A percentile compares a stretch with the other conserved stretches of the same genome.
Evolutionary conservation across 1,139 yeast genomes (phyloP).

Genomic region (Arxiozyma slooffiae): DNA sequence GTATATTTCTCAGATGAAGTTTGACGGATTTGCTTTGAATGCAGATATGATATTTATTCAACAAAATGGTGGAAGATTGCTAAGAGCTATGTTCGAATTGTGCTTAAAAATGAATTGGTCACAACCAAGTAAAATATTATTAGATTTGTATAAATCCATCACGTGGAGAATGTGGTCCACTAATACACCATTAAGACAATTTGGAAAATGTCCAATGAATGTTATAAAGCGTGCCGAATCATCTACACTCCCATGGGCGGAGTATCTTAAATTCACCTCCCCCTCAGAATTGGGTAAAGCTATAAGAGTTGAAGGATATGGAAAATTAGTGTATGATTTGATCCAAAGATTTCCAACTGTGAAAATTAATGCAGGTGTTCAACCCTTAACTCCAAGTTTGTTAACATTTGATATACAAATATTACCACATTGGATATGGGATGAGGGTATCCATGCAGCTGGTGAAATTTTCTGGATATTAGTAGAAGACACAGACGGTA

Average conservation of each 20-base stretch:
- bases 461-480: constrained; percentile 58
- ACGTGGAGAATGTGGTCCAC: constrained; percentile 78
- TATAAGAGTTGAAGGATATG: constrained; percentile 58
- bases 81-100: constrained; percentile 79
- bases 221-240: constrained; percentile 67
- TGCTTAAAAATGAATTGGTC: constrained; percentile 69
- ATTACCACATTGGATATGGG: constrained; percentile 72
- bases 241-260: constrained; percentile 74
- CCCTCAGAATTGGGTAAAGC: constrained; percentile 78
- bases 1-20: constrained; percentile 60
- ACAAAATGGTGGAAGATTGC: constrained; percentile 84
- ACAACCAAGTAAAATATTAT: constrained; percentile 43
- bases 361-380: constrained; percentile 47
- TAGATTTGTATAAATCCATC: constrained; percentile 69
- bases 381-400: constrained; percentile 67
- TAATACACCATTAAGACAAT: constrained; percentile 80
- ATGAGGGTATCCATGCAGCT: constrained; percentile 48
- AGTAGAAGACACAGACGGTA: constrained; percentile 83
- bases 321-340: constrained; percentile 51
- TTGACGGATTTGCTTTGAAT: constrained; percentile 85
- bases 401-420: constrained; percentile 58
- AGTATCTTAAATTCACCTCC: constrained; percentile 46
- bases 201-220: constrained; percentile 55
- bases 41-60: constrained; percentile 91
- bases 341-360: constrained; percentile 66